phyloP scores from a whole-genome alignment of 768 basidiomycete genomes.

The Kwoniella europaea region DNA sequence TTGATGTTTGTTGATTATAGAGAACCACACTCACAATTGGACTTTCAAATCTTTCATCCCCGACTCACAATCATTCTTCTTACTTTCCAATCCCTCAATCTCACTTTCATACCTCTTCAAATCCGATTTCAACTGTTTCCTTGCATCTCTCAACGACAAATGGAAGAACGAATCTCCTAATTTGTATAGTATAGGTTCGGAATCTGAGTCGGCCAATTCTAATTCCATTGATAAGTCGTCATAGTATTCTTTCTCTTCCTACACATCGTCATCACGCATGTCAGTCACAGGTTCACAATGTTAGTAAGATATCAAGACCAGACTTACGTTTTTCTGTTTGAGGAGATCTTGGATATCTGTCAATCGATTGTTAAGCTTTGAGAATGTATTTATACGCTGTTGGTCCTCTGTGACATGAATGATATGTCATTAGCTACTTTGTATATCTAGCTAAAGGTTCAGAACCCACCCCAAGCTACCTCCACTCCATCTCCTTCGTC shows the following conservation, averaged over 20 bases:
- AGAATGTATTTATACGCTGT: constrained; percentile 87
- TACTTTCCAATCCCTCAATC: constrained; percentile 44
- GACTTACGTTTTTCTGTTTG: constrained; percentile 70
- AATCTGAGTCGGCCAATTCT: constrained; percentile 83
- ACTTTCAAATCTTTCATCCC: constrained; percentile 59
- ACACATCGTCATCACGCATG: constrained; percentile 1
- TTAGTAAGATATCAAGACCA: not conserved
- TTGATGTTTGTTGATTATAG: no score
- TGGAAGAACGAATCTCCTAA: constrained; percentile 89
- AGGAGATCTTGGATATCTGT: constrained; percentile 74
- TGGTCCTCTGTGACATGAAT: constrained; percentile 70
- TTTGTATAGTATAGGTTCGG: constrained; percentile 78
- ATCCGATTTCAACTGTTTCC: constrained; percentile 51
- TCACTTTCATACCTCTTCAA: constrained; percentile 44
- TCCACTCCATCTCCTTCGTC: constrained; percentile 58
- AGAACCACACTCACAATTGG: constrained; percentile 55
- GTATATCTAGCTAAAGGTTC: not conserved
- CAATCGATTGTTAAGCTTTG: constrained; percentile 82
- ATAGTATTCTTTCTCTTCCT: constrained; percentile 95
- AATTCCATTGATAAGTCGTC: constrained; percentile 87
- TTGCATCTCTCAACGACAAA: constrained; percentile 70
- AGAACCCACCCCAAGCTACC: constrained; percentile 55
- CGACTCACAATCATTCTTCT: constrained; percentile 52
- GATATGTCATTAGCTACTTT: not conserved
- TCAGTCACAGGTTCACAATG: not conserved